Base-by-base conservation (phyloP, 2,329 filamentous ascomycete genomes). In the Chrysoporthe puriensis region DNA sequence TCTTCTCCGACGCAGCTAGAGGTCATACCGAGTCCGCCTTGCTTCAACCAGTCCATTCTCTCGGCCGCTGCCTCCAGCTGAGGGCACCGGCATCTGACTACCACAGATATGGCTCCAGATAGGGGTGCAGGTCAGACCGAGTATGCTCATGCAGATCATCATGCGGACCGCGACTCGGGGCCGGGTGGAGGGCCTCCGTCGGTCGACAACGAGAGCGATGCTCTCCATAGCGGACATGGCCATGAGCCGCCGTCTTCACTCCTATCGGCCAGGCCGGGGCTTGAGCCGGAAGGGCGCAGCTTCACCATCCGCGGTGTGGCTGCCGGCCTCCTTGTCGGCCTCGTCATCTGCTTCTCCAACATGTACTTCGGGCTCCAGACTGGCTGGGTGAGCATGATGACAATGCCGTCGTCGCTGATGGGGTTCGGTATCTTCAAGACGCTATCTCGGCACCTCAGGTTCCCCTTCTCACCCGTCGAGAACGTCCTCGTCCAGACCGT, bases 401-500 rank as follows among this genome's bases (percentile, higher is more conserved):
- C 93, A 18, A 97, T 99, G 94, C 96, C 96, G 0, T 92, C 94
- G 1, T 96, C 94, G 32, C 83, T 99, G 69, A 93, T 99, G 76
- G 95, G 96, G 1, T 98, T 97, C 76, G 95, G 94, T 13, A 91
- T 97, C 73, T 99, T 99, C 84, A 93, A 92, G 74, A 85, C 90
- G 6, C 79, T 97, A 1, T 87, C 91, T 0, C 88, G 86, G 57
- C 88, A 92, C 70, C 83, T 97, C 42, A 84, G 86, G 40, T 88
- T 91, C 65, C 94, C 94, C 0, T 99, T 99, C 74, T 93, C 91
- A 4, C 94, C 96, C 0, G 91, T 98, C 13, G 95, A 99, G 80
- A 99, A 99, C 77, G 96, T 99, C 4, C 85, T 99, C 32, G 92
- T 99, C 13, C 96, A 99, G 80, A 97, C 93, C 0, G 96, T 99